Base-by-base conservation (phyloP, 2,329 filamentous ascomycete species). In the Allantophomopsis cytisporea region DNA sequence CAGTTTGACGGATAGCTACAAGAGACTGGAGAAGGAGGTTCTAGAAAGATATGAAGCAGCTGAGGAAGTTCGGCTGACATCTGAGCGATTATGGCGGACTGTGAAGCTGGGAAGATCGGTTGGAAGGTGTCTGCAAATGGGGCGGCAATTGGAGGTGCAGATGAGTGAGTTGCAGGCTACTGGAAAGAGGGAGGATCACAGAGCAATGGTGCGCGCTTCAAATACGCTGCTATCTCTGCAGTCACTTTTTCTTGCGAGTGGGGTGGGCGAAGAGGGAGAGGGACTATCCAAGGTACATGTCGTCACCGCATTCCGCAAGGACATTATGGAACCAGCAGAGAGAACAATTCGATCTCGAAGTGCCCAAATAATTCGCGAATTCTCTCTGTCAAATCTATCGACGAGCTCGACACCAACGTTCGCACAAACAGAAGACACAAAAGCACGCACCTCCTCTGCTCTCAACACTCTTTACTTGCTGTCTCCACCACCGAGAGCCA, bases 61-160 rank as follows among this genome's bases (percentile, higher is more conserved):
- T 0, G 83, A 93, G 41, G 78, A 91, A 60, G 83, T 94, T 7
- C 73, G 80, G 8, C 61, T 80, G 39, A 83, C 85, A 10, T 83
- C 85, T 1, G 74, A 83, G 51, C 73, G 87, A 10, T 69, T 95
- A 20, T 85, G 85, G 69, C 76, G 84, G 52, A 86, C 88, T 0
- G 67, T 94, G 44, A 73, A 77, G 43, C 65, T 96, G 2, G 83
- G 82, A 1, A 67, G 88, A 34, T 75, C 80, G 0, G 83, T 94
- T 11, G 78, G 76, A 34, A 69, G 89, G 38, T 88, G 83, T 53
- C 66, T 96, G 33, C 80, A 83, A 52, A 65, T 96, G 2, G 87
- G 85, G 1, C 68, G 88, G 35, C 86, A 94, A 61, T 70, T 98
- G 10, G 86, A 96, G 56, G 72, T 83, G n/a, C 83, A 94, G 56